A percentile compares a stretch with the other conserved stretches of the same genome.
Conservation (phyloP, 2,329 filamentous ascomycete genomes). For the Exophiala spinifera region DNA sequence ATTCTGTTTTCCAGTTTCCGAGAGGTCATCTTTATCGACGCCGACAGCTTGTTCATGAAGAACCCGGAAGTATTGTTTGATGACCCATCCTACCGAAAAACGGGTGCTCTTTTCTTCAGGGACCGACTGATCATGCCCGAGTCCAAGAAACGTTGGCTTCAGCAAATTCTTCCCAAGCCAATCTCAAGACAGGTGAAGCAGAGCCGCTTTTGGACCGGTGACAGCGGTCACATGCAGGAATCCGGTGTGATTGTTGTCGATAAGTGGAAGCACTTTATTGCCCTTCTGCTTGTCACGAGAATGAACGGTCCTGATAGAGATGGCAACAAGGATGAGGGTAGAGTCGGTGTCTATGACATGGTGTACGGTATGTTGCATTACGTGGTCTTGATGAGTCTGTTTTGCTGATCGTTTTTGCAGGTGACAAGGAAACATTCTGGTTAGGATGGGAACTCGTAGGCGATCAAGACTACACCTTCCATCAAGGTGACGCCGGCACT, state of each 20-base stretch:
- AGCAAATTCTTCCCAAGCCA: constrained; percentile 44
- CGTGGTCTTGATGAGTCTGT: background rate
- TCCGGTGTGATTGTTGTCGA: constrained; percentile 48
- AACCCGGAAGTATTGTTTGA: constrained; percentile 45
- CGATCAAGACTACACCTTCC: constrained; percentile 44
- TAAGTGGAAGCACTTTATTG: constrained; percentile 47
- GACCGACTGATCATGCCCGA: constrained; percentile 44
- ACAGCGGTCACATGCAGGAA: constrained; percentile 38
- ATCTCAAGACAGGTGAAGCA: constrained; percentile 42
- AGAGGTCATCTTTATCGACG: constrained; percentile 49
- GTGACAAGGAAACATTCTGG: constrained; percentile 53
- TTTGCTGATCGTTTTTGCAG: constrained; percentile 27
- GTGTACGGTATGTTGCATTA: constrained; percentile 39
- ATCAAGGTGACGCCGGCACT: constrained; percentile 37
- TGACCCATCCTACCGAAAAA: constrained; percentile 41
- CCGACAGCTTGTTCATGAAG: constrained; percentile 45
- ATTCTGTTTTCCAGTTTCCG: constrained; percentile 48
- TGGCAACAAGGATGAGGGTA: constrained; percentile 36
- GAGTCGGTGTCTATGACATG: constrained; percentile 47
- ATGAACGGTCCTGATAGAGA: constrained; percentile 45
- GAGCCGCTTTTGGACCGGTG: constrained; percentile 29
- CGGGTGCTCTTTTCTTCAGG: constrained; percentile 48
- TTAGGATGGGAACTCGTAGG: constrained; percentile 48
- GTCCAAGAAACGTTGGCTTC: constrained; percentile 39
- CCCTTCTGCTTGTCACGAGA: constrained; percentile 39